phyloP scores from a whole-genome alignment of 169 alveolate genomes.

The Eimeria maxima region DNA sequence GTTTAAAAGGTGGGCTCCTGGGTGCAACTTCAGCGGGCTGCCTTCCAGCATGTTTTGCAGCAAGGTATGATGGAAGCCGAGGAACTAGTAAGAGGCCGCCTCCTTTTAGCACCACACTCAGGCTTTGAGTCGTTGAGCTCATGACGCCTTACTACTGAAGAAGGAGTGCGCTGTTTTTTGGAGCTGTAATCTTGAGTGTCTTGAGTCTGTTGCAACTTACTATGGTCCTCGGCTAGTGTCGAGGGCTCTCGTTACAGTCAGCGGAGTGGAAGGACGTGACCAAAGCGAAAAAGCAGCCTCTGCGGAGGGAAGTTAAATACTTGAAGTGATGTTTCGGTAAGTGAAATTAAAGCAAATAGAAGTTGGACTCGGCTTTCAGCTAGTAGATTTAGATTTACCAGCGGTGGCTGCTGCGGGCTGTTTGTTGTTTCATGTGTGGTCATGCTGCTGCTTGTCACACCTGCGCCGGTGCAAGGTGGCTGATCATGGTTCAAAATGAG shows the following conservation, averaged over 20 bases:
- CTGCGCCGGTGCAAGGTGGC: conserved; percentile 15
- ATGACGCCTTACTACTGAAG: not conserved
- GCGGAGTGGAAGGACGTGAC: not conserved
- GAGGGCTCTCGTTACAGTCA: not conserved
- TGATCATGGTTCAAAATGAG: not conserved
- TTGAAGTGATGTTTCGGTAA: not conserved
- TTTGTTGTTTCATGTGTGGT: conserved; percentile 36
- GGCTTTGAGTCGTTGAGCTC: not conserved
- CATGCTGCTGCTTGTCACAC: conserved; percentile 59
- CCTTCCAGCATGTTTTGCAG: not conserved
- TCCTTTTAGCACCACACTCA: not conserved
- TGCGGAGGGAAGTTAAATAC: not conserved
- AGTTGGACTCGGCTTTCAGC: not conserved
- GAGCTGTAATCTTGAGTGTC: not conserved
- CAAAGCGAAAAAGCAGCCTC: not conserved
- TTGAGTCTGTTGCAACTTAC: not conserved
- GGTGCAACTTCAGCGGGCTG: not conserved
- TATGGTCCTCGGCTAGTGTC: not conserved
- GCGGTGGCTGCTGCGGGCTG: conserved; percentile 59
- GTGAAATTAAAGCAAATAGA: not conserved
- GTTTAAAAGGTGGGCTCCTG: not conserved
- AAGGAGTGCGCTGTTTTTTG: not conserved
- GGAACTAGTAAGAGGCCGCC: not conserved
- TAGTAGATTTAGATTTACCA: not conserved
- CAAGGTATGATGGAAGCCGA: not conserved